Conservation (phyloP, 1,284 basidiomycete genomes). For the Apiotrichum siamense region DNA sequence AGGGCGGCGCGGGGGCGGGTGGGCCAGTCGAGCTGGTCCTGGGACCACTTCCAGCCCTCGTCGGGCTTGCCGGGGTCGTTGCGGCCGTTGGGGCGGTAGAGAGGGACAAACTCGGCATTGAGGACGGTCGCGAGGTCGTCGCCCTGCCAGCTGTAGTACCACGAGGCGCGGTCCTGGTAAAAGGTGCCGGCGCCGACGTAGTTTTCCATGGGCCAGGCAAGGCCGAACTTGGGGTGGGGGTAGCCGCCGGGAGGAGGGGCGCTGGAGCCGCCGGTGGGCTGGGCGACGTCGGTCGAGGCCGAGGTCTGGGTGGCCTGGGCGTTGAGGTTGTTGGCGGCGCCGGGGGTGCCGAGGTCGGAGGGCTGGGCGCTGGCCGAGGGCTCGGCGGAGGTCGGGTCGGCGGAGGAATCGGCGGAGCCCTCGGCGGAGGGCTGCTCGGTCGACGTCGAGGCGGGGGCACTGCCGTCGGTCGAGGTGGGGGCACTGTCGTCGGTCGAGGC, state of each 20-base stretch:
- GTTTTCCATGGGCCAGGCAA: conserved; percentile 58
- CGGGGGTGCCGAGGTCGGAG: conserved; percentile 3
- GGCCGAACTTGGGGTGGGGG: conserved; percentile 53
- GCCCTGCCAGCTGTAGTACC: conserved; percentile 46
- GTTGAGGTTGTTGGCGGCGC: neutral
- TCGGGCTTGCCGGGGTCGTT: conserved; percentile 27
- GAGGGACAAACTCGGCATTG: conserved; percentile 55
- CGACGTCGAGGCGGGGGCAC: neutral
- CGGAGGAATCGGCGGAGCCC: conserved; percentile 13
- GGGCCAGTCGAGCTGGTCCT: conserved; percentile 40
- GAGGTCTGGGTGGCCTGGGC: too few species aligned
- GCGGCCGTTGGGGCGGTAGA: conserved; percentile 37
- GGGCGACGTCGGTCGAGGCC: neutral
- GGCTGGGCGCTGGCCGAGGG: neutral
- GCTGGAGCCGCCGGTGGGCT: too few species aligned
- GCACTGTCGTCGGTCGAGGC: conserved; percentile 7
- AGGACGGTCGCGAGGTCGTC: conserved; percentile 17
- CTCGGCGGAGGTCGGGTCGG: conserved; percentile 17
- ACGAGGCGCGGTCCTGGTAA: conserved; percentile 24
- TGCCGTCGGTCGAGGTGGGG: conserved; percentile 15
- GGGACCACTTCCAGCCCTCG: conserved; percentile 18
- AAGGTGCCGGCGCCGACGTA: conserved; percentile 47
- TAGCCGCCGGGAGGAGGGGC: neutral
- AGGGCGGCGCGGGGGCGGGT: conserved; percentile 55
- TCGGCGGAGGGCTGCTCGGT: neutral